A percentile compares a stretch with the other conserved stretches of the same genome.
Conservation (phyloP, 371 early-diverging fungal genomes). For the Dichotomocladium elegans region DNA sequence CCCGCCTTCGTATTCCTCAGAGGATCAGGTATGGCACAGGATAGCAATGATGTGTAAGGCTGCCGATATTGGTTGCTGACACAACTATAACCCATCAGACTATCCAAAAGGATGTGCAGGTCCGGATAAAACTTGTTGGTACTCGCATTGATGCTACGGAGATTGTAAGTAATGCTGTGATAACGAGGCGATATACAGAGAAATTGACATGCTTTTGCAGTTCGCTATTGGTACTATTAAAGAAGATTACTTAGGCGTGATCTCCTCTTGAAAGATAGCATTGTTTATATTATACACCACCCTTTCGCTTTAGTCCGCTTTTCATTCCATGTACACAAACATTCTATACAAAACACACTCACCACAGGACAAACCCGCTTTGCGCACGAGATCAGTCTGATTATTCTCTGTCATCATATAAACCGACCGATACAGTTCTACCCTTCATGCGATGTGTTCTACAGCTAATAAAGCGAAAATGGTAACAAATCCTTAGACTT, state of each 20-base stretch:
- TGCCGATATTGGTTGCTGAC: neutral
- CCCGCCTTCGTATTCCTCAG: constrained; percentile 82
- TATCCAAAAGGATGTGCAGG: constrained; percentile 84
- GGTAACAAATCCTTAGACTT: no score
- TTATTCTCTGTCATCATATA: no score
- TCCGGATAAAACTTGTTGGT: constrained; percentile 93
- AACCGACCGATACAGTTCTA: no score
- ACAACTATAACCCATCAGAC: neutral
- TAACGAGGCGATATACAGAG: neutral
- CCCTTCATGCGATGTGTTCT: no score
- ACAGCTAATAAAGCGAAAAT: no score
- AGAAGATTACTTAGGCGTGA: constrained; percentile 90
- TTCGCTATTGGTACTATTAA: constrained; percentile 95
- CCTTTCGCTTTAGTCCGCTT: no score
- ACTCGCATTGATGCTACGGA: constrained; percentile 92
- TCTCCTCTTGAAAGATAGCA: constrained; percentile 43
- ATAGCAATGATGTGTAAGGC: neutral
- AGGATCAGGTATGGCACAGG: constrained; percentile 64
- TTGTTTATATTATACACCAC: no score
- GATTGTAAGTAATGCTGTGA: constrained; percentile 69
- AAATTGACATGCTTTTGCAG: constrained; percentile 20
- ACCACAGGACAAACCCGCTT: no score
- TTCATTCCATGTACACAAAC: no score
- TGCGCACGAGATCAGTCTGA: no score
- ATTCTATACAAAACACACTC: no score